These are phyloP conservation scores for Knoxia roxburghii DNA, from an alignment of 257 asterid genomes.

Conservation along the genomic window DNA sequence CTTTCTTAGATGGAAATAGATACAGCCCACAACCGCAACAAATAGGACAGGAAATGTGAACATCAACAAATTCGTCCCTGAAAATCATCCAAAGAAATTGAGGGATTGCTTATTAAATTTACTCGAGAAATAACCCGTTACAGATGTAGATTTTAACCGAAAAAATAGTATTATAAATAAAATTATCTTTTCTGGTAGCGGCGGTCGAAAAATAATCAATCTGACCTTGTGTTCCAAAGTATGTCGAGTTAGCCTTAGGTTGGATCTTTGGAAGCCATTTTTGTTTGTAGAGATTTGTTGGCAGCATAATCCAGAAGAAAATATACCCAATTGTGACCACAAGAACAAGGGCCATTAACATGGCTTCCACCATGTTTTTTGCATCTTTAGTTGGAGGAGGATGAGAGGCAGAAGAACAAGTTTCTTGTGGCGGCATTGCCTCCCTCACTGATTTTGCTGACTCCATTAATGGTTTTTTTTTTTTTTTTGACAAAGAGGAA, in stretches of 20 bases:
- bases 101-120: no score
- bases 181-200: no score
- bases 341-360: constrained; percentile 32
- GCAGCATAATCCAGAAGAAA: constrained; percentile 51
- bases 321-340: constrained; percentile 45
- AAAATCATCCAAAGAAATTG: no score
- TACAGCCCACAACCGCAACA: constrained; percentile 64
- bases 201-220: no score
- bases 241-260: constrained; percentile 49
- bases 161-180: no score
- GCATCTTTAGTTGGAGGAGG: background rate
- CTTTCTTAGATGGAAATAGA: constrained; percentile 58
- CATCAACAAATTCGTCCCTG: constrained; percentile 50
- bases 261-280: constrained; percentile 51
- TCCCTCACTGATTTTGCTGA: background rate
- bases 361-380: constrained; percentile 24
- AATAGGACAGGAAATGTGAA: constrained; percentile 55
- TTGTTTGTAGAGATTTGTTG: constrained; percentile 39
- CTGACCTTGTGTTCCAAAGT: constrained; percentile 84
- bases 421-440: background rate
- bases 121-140: no score
- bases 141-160: no score
- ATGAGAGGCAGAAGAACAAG: background rate
- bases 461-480: background rate
- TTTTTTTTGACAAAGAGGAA: background rate